Base-by-base conservation (phyloP, 164 flowering plant species). In the Taxillus chinensis region DNA sequence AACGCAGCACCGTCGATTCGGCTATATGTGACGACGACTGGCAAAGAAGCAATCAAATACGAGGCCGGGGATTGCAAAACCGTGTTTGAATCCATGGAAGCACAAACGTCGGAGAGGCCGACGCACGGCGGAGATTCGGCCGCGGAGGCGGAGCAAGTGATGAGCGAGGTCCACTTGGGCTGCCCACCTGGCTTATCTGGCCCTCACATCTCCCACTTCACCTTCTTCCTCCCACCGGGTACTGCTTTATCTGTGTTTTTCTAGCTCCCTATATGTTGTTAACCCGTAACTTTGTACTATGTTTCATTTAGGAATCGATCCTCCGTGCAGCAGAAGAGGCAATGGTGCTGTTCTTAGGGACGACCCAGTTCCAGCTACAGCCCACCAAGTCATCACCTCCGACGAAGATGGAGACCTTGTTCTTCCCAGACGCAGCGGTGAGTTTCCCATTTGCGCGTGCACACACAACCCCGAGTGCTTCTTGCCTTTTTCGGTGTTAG, bases 121-220 rank as follows among this genome's bases (percentile, higher is more conserved):
- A 5, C 11, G 39, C 3, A 71, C 48, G 63, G 70, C 39, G 55
- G 52, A 42, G 72, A 61, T 66, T 42, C 17, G 8, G 60, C 46
- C 16, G 71, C 48, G 17, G 73, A 54, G 15, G 71, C 55, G 14
- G 82, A 81, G 38, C 75, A 67, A 41, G 96, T 92, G 74, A 92
- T 89, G 98, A 92, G 98, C 72, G 98, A 92, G 70, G 83, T 92
- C 27, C 98, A 89, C 72, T 70, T 89, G 16, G 96, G 96, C 6
- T 89, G 98, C 66, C 95, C 98, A 2, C 90, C 98, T 37, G 55
- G 67, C 59, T 53, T 64, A 52, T 59, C 80, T 39, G 86, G 82
- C 0, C 80, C 86, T 38, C 71, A 75, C 69, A 41, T 82, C 65
- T 82, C 95, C 57, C 77, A 66, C 71, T 91, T 91, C 84, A 73